Conservation (phyloP, 164 flowering plant genomes). For the Echeveria elegans region DNA sequence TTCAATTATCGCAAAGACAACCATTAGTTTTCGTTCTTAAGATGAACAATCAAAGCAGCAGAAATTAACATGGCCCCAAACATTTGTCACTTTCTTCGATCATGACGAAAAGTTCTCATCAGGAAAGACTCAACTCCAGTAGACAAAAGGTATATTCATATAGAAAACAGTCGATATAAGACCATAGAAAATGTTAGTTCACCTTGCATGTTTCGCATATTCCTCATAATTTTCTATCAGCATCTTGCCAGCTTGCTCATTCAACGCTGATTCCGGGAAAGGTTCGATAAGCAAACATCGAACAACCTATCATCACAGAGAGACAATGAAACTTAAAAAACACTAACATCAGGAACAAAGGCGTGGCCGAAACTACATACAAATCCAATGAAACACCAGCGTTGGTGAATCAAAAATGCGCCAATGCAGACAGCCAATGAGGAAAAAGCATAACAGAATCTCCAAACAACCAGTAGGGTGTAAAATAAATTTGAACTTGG, state of each 20-base stretch:
- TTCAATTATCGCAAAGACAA: neutral
- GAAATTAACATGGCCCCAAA: neutral
- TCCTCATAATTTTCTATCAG: slow-evolving; percentile 92
- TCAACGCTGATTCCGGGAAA: slow-evolving; percentile 96
- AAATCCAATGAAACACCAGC: neutral
- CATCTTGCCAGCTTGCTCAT: slow-evolving; percentile 98
- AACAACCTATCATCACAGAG: slow-evolving; percentile 47
- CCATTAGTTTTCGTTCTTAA: neutral
- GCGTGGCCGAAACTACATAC: neutral
- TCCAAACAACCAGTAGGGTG: too few species aligned
- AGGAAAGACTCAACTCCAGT: neutral
- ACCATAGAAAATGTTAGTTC: neutral
- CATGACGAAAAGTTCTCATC: neutral
- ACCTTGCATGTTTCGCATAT: slow-evolving; percentile 96
- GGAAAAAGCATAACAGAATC: neutral
- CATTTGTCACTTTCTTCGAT: neutral
- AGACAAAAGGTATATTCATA: too few species aligned
- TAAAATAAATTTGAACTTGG: too few species aligned
- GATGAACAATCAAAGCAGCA: neutral
- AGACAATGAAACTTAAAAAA: neutral
- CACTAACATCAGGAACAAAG: neutral
- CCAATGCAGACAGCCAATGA: neutral
- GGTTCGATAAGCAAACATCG: slow-evolving; percentile 94
- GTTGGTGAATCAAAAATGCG: neutral
- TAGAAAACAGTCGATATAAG: neutral